phyloP scores from a whole-genome alignment of 345 rosid species.

The Laguncularia racemosa region DNA sequence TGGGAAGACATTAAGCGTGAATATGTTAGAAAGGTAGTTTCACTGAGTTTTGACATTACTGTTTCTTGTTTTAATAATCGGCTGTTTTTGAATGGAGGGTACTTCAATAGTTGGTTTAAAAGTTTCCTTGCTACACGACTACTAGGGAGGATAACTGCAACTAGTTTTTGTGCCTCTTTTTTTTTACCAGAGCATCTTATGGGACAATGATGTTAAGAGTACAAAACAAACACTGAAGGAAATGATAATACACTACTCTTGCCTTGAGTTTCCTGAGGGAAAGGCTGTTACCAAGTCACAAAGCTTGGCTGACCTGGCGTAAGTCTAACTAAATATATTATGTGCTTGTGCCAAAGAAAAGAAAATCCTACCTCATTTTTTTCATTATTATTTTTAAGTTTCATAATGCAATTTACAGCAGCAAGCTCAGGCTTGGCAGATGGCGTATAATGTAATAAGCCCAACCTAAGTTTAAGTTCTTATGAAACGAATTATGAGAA shows the following conservation, averaged over 20 bases:
- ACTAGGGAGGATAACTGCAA: conserved; percentile 4
- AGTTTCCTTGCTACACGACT: conserved; percentile 2
- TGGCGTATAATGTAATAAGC: no score
- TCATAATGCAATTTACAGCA: no score
- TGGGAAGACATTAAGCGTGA: conserved; percentile 73
- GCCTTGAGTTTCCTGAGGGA: conserved; percentile 73
- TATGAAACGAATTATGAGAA: no score
- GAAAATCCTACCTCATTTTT: not conserved
- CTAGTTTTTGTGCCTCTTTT: conserved; percentile 1
- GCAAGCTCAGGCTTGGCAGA: no score
- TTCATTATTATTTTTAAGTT: not conserved
- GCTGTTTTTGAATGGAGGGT: no score
- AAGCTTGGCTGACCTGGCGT: conserved; percentile 71
- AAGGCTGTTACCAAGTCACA: conserved; percentile 71
- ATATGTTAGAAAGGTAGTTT: conserved; percentile 66
- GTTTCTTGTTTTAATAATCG: no score
- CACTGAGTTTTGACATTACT: not conserved
- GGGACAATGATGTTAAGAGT: conserved; percentile 85
- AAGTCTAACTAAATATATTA: conserved; percentile 21
- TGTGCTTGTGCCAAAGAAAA: not conserved
- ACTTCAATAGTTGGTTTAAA: no score
- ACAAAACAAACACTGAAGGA: conserved; percentile 81
- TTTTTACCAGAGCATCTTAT: conserved; percentile 69
- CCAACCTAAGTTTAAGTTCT: no score
- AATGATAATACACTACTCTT: conserved; percentile 74